phyloP scores from a whole-genome alignment of 306 rosid species.

The Corylus avellana region DNA sequence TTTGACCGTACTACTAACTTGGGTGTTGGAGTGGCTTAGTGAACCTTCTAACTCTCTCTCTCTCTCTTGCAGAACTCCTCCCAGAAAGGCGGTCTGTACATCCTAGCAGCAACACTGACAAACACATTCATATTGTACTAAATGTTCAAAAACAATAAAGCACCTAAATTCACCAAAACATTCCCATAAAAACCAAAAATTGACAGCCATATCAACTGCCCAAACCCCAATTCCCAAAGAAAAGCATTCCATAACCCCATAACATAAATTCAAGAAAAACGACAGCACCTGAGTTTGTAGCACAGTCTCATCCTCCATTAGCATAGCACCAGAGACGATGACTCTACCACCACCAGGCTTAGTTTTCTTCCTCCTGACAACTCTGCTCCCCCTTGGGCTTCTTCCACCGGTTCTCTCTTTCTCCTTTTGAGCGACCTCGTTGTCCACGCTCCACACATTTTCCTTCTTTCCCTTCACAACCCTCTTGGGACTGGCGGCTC shows the following conservation, averaged over 20 bases:
- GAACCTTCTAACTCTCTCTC: too few relatives aligned
- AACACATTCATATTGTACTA: neutral
- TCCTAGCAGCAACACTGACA: too few relatives aligned
- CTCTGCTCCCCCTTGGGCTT: constrained; percentile 45
- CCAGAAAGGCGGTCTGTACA: too few relatives aligned
- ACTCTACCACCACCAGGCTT: constrained; percentile 31
- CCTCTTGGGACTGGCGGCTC: constrained; percentile 22
- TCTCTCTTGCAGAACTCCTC: too few relatives aligned
- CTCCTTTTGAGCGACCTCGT: constrained; percentile 52
- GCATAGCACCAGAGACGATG: constrained; percentile 76
- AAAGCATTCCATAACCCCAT: neutral
- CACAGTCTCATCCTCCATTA: constrained; percentile 78
- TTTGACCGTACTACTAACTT: too few relatives aligned
- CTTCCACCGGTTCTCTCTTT: constrained; percentile 25
- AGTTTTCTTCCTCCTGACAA: constrained; percentile 43
- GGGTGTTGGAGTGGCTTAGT: too few relatives aligned
- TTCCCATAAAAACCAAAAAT: neutral
- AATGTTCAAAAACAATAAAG: neutral
- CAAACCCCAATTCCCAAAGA: neutral
- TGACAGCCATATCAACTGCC: neutral
- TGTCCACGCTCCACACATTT: constrained; percentile 90
- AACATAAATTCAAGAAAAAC: neutral
- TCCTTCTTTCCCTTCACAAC: constrained; percentile 68
- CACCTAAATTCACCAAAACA: neutral
- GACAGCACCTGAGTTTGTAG: constrained; percentile 79